Base-by-base conservation (phyloP, 805 yeast genomes). In the Candida koratica region DNA sequence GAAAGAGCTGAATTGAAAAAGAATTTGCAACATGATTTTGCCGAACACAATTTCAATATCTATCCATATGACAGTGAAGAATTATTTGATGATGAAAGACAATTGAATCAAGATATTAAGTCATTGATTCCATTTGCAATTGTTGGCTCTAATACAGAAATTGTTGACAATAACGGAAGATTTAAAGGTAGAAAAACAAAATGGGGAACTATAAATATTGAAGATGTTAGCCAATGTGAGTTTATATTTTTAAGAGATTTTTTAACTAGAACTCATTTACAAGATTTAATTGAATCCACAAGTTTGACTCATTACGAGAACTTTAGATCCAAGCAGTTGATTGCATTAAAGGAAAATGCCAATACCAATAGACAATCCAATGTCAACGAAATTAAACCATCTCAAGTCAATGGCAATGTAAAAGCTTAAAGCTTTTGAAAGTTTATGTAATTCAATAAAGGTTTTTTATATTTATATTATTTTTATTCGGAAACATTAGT, bases 191-290 rank as follows among this genome's bases (percentile, higher is more conserved):
- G 97, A 65, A 80, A 84, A 65, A 88, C 94, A 38, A 80, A 82
- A 56, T 90, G 96, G 96, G 97, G 97, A 16, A 73, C 83, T 12
- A 83, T 90, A 53, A 85, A 88, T 60, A 86, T 93, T 43, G 97
- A 89, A 65, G 96, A 93, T 64, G 88, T 86, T 36, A 77, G 82
- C 37, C 97, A 93, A 64, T 88, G 96, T 64, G 98, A 93, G 67
- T 93, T 93, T 70, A 86, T 87, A 25, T 88, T 86, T 51, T 77
- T 93, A 56, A 79, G 97, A 65, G 95, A 87, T 60, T 93, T 93
- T 61, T 75, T 93, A 54, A 87, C 96, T 30, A 80, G 96, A 67
- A 87, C 97, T 6, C 97, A 93, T 60, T 71, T 93, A 53, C 97
- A 88, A 61, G 97, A 90, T 59, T 78, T 93, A 59, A 89, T 93